Base-by-base conservation (phyloP, 2,329 filamentous ascomycete genomes). In the Aspergillus sergii region DNA sequence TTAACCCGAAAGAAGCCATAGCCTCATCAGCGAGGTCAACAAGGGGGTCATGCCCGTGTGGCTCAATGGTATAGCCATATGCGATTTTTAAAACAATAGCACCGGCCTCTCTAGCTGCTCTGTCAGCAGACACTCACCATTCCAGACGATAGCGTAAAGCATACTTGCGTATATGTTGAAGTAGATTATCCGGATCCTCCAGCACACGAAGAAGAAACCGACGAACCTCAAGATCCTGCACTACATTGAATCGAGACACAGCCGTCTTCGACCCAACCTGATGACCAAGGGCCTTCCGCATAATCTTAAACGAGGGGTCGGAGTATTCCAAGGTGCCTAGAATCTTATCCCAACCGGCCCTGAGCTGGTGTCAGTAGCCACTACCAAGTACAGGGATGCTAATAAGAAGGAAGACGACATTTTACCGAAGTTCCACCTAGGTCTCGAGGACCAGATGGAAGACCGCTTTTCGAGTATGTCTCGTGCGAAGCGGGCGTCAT, bases 241-340 rank as follows among this genome's bases (percentile, higher is more conserved):
- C 19, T 0, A 64, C 28, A 30, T 81, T 68, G 61, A 81, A 83
- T n/a, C 76, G 75, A 0, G 76, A 63, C 2, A 80, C 75, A 0
- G 73, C 65, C 0, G 69, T 63, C 39, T 80, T 81, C 0, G 81
- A 79, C 1, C 83, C 83, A 2, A 86, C 73, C 12, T 80, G 72
- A 21, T 77, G 74, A 48, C 76, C 72, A 34, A 82, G 73, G 12
- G 80, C 73, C 67, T 82, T 85, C 4, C 84, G 81, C 26, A 82
- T 77, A 0, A 70, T 72, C 19, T 74, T 75, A 30, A 79, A 78
- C 21, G 45, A 48, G 1, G 66, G 74, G 6, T 76, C 71, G 14
- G 76, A 75, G 58, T 82, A 78, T 12, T 68, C 71, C 11, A 70
- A 68, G 16, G 78, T 63, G 1, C 72, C 75, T 3, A 82, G 67